Evolutionary conservation across 352 stramenopile genomes (phyloP), one percentile per base, ranked within the genome.

Genomic region (Phytophthora brassicae): DNA sequence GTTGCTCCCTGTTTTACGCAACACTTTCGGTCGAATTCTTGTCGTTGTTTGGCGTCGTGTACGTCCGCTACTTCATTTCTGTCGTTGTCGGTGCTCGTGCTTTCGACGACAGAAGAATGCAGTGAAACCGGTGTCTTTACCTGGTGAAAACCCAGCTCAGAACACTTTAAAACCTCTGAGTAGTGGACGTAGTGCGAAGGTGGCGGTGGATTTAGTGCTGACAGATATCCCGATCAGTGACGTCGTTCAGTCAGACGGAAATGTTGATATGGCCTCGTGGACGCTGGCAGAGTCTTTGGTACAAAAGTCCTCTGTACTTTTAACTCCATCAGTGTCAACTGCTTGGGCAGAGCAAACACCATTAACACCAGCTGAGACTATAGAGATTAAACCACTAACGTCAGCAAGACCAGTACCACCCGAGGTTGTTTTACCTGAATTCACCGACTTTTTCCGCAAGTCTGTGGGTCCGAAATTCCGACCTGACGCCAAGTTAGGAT

Each of bases 391-490:
- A n/a, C 8, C 44, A 42, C 53, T 55, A 14, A 16, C 39, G 13
- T 68, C 59, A 23, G 24, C 43, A 7, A 49, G 52, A 58, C 4
- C 44, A 48, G 41, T 51, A 14, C 23, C 56, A 23, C 49, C n/a
- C 13, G 60, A 74, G 14, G 60, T 81, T 2, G 51, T 87, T 6
- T 55, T 92, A 9, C 80, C 85, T 2, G 81, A 92, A 62, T 92
- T 79, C 60, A 92, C 83, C 3, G 81, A 87, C 35, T 57, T 73
- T 14, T 92, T 90, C 48, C 77, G 79, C 46, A 91, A 90, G 62
- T 77, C 73, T 0, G 73, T 91, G 24, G 43, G 54, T 0, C 53
- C 36, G 1, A 57, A 51, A 4, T 89, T 84, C 47, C 43, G 47
- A 1, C 77, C 84, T 0, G 85, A 94, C 36, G 65, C 59, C 8